phyloP scores from a whole-genome alignment of 805 yeast genomes.

The Candida coquimbonensis region DNA sequence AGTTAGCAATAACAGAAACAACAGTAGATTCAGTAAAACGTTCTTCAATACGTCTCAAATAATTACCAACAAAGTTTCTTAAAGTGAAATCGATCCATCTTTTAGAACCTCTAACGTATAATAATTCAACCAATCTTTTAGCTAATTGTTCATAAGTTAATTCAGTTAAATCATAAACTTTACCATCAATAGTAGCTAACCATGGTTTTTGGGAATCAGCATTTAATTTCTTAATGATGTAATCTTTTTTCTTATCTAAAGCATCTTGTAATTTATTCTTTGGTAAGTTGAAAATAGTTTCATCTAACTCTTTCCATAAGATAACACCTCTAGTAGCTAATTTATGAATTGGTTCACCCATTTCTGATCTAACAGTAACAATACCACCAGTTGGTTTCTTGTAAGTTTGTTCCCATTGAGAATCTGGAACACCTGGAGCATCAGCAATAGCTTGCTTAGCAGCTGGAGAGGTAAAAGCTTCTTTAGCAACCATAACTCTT shows the following conservation, averaged over 20 bases:
- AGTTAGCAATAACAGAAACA: conserved; percentile 69
- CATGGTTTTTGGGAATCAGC: conserved; percentile 97
- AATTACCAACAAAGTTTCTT: conserved; percentile 81
- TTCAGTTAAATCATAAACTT: conserved; percentile 85
- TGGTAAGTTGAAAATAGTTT: conserved; percentile 85
- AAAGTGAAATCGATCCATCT: conserved; percentile 87
- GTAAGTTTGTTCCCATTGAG: conserved; percentile 90
- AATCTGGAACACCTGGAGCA: conserved; percentile 80
- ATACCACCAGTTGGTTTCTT: conserved; percentile 96
- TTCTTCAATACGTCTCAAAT: conserved; percentile 93
- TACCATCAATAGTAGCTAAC: conserved; percentile 72
- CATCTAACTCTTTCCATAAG: conserved; percentile 97
- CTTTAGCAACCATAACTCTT: conserved; percentile 95
- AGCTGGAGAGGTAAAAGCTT: conserved; percentile 87
- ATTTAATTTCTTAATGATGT: conserved; percentile 78
- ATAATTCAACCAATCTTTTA: conserved; percentile 76
- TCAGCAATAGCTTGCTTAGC: conserved; percentile 90
- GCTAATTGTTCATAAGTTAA: conserved; percentile 95
- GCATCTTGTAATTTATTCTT: conserved; percentile 81
- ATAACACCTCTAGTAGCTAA: conserved; percentile 96
- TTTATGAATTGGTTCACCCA: conserved; percentile 99
- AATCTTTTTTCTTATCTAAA: conserved; percentile 73
- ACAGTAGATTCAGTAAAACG: conserved; percentile 64
- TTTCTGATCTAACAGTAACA: conserved; percentile 92
- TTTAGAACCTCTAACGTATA: conserved; percentile 69